Conservation (phyloP, 805 yeast genomes). For the Saccharomycopsis guyanensis region DNA sequence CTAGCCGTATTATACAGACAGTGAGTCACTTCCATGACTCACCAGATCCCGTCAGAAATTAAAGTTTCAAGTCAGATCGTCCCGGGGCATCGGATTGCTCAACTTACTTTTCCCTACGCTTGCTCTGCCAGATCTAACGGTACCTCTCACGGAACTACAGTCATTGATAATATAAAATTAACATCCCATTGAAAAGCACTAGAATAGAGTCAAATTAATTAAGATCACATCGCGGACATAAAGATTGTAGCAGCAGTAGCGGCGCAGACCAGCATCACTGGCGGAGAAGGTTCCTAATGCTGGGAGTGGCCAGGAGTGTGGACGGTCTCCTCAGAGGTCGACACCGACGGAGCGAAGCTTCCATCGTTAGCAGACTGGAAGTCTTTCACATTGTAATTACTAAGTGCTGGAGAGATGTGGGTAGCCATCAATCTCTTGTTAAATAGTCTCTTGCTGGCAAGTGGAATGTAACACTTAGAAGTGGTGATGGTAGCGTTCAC, state of each 20-base stretch:
- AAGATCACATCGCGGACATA: neutral
- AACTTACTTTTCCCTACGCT: too few species aligned
- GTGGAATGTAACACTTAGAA: constrained; percentile 13
- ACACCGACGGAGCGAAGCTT: constrained; percentile 15
- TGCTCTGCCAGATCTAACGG: too few species aligned
- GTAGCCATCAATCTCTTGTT: constrained; percentile 11
- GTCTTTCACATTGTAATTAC: constrained; percentile 5
- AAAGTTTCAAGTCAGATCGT: too few species aligned
- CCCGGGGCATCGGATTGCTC: too few species aligned
- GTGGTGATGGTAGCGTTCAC: constrained; percentile 17
- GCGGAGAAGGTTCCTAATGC: neutral
- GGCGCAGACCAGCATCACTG: neutral
- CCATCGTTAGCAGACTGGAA: constrained; percentile 3
- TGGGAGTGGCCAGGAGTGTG: constrained; percentile 17
- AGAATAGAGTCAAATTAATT: neutral
- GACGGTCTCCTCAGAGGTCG: constrained; percentile 12
- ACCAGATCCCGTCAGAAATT: too few species aligned
- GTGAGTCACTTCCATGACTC: too few species aligned
- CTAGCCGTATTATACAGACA: too few species aligned
- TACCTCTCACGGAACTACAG: too few species aligned
- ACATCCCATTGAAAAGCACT: neutral
- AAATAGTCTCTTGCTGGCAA: neutral
- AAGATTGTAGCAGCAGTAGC: too few species aligned
- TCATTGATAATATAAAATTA: too few species aligned
- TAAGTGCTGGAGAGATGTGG: constrained; percentile 6